A percentile compares a stretch with the other conserved stretches of the same genome.
Conservation (phyloP, 2,329 filamentous ascomycete species). For the Exophiala oligosperma region DNA sequence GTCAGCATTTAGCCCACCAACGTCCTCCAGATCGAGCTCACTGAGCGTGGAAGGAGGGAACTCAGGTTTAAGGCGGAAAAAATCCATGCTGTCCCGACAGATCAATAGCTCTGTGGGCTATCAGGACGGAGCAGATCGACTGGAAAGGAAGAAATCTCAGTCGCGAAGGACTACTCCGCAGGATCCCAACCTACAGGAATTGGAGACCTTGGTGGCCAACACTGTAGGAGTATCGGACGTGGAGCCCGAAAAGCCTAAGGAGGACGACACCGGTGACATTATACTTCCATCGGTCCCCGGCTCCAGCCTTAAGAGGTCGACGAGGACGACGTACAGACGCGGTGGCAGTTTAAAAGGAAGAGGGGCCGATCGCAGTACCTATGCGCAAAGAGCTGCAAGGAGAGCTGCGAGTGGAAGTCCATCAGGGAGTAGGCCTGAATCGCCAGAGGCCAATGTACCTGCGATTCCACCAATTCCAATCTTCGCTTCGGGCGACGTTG, state of each 20-base stretch:
- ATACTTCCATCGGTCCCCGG: slow-evolving; percentile 77
- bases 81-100: slow-evolving; percentile 92
- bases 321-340: slow-evolving; percentile 84
- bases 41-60: slow-evolving; percentile 35
- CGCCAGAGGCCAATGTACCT: slow-evolving; percentile 28
- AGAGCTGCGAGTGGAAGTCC: slow-evolving; percentile 36
- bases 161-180: slow-evolving; percentile 52
- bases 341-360: slow-evolving; percentile 71
- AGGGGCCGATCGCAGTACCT: slow-evolving; percentile 67
- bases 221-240: slow-evolving; percentile 57
- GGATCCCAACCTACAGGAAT: slow-evolving; percentile 65
- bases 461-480: slow-evolving; percentile 33
- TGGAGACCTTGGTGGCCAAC: slow-evolving; percentile 83
- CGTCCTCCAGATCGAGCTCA: slow-evolving; percentile 25
- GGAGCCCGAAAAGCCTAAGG: slow-evolving; percentile 43
- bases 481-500: slow-evolving; percentile 38
- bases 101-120: slow-evolving; percentile 77
- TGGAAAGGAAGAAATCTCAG: slow-evolving; percentile 71
- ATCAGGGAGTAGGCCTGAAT: slow-evolving; percentile 17
- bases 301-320: slow-evolving; percentile 82
- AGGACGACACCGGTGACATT: slow-evolving; percentile 62
- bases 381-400: slow-evolving; percentile 70
- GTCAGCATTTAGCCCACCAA: slow-evolving; percentile 54
- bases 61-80: slow-evolving; percentile 74
- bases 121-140: slow-evolving; percentile 76